Percentiles rank a stretch among this genome's conserved stretches.
Evolutionary conservation across 331 rosid genomes (phyloP).

Genomic region (Acacia pycnantha): DNA sequence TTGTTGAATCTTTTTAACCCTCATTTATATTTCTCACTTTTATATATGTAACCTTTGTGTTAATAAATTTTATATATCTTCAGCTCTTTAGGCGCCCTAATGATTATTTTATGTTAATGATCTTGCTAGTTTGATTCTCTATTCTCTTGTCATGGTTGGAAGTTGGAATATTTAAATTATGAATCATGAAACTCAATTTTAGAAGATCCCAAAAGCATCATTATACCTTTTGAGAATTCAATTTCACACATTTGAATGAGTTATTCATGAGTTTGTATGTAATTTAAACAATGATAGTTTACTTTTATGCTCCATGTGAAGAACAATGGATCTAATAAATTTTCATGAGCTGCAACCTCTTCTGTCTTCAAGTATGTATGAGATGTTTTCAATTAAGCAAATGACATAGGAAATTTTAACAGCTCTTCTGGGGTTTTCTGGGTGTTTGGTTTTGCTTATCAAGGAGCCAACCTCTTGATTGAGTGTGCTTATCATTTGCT

Average conservation of each 20-base stretch:
- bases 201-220: not conserved
- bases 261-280: not conserved
- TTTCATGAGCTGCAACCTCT: not conserved
- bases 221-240: not conserved
- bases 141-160: not conserved
- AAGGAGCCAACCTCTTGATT: not conserved
- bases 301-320: not conserved
- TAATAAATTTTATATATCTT: conserved; percentile 13
- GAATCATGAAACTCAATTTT: not conserved
- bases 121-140: not conserved
- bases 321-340: not conserved
- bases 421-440: not conserved
- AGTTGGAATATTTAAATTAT: not conserved
- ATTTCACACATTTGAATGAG: not conserved
- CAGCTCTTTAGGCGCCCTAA: not conserved
- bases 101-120: not conserved
- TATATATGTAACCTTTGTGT: not conserved
- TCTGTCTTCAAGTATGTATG: not conserved
- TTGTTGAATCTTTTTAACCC: not conserved
- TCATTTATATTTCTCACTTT: not conserved
- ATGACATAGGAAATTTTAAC: not conserved
- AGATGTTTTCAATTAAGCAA: not conserved
- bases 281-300: not conserved
- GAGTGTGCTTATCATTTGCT: conserved; percentile 5
- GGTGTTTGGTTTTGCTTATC: not conserved